Percentiles rank a stretch among this genome's conserved stretches.
phyloP scores from a whole-genome alignment of 768 basidiomycete genomes.

The Daedaleopsis sinensis region DNA sequence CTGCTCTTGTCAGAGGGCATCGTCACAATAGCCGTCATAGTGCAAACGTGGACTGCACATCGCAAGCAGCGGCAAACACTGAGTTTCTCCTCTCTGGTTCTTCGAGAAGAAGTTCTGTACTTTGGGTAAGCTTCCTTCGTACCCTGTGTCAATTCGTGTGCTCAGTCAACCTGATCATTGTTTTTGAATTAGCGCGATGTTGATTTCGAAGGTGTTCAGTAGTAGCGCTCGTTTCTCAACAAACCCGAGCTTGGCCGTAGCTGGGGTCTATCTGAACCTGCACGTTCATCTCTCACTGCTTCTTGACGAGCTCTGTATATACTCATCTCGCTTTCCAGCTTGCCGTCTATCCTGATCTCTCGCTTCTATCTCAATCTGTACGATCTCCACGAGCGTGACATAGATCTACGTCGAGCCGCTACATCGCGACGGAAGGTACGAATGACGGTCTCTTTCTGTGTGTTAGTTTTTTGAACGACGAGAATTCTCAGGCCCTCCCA shows the following conservation, averaged over 20 bases:
- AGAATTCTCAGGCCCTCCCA: no score
- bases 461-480: no score
- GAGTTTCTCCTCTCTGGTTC: background rate
- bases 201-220: no score
- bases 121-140: background rate
- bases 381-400: background rate
- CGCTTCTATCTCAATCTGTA: constrained; percentile 1
- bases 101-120: background rate
- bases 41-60: background rate
- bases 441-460: no score
- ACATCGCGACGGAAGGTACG: no score
- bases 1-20: background rate
- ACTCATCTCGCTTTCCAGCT: background rate
- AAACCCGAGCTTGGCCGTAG: background rate
- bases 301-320: background rate
- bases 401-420: background rate
- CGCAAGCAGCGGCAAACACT: background rate
- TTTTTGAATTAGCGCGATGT: background rate
- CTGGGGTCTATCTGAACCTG: background rate
- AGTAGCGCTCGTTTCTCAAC: no score
- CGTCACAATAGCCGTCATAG: background rate
- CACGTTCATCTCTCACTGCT: background rate
- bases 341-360: background rate
- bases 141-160: no score
- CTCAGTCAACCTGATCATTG: no score